Evolutionary conservation across 495 filamentous ascomycete genomes (phyloP).

Genomic region (Thermochaetoides thermophila): DNA sequence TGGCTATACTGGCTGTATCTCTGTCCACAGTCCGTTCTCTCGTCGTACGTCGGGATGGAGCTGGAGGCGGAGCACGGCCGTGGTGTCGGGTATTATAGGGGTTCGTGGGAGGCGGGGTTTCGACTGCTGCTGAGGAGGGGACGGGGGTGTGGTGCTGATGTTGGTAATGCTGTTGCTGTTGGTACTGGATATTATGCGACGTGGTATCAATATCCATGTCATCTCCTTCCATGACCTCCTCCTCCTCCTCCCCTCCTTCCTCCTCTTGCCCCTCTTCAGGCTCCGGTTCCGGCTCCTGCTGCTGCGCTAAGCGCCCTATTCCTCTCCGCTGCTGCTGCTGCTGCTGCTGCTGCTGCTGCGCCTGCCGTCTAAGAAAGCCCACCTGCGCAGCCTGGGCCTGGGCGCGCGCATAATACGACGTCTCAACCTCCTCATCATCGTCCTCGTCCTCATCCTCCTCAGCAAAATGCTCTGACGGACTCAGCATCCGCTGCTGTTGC

Average conservation of each 20-base stretch:
- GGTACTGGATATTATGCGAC: slow-evolving; percentile 2
- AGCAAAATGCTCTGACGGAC: slow-evolving; percentile 1
- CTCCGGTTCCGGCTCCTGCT: too few relatives aligned
- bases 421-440: slow-evolving; percentile 12
- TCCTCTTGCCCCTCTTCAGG: slow-evolving; percentile 4
- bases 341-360: too few relatives aligned
- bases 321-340: too few relatives aligned
- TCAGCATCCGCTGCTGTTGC: neutral
- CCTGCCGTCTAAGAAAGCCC: neutral
- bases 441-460: slow-evolving; percentile 7
- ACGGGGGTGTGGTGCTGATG: neutral
- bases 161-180: neutral
- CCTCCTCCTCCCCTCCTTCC: slow-evolving; percentile 15
- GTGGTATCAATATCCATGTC: slow-evolving; percentile 10
- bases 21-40: too few relatives aligned
- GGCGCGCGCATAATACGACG: slow-evolving; percentile 7
- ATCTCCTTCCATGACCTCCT: too few relatives aligned
- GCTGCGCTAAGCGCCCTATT: too few relatives aligned
- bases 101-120: slow-evolving; percentile 2
- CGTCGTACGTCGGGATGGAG: neutral
- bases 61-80: neutral
- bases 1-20: too few relatives aligned
- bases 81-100: neutral
- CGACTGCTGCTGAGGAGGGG: neutral
- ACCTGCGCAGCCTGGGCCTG: slow-evolving; percentile 8